Evolutionary conservation across 2,329 filamentous ascomycete species (phyloP), one percentile per base, ranked within the genome.

Genomic region (Teratosphaeria nubilosa): DNA sequence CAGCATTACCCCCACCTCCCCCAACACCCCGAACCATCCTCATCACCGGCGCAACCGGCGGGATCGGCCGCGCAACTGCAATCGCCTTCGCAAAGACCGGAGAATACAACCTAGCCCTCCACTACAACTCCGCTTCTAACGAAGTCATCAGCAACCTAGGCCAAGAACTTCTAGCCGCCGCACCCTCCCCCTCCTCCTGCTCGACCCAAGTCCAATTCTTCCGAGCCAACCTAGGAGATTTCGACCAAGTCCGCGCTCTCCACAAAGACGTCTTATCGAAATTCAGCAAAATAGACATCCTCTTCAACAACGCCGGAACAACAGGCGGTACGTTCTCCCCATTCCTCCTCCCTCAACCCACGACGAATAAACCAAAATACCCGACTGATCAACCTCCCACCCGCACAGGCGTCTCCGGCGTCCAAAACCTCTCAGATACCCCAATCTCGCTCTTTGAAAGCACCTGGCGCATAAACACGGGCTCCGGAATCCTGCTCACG

Each of bases 61-160:
- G 75, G 20, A 78, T 78, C 24, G 76, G 76, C 5, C 68, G 67
- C 55, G 74, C 76, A 2, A 77, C 76, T 24, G 71, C 70, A 52
- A 67, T 70, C 0, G 64, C 71, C 11, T 69, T 79, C 5, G 75
- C 76, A 1, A 65, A 63, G 25, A 68, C 73, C 20, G 75, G 75
- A 22, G 41, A 59, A 45, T 77, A 74, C 62, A 69, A 72, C 41
- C 70, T 79, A 14, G 75, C 75, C 3, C 66, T 77, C 0, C 76
- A 79, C 63, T 78, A 75, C 68, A 67, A 76, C 61, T 63, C 66
- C 57, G 69, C 72, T 52, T 64, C n/a, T 6, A 48, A 22, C 41
- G 41, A 48, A 20, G 41, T 48, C 4, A 5, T 24, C 5, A 22
- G 5, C n/a, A 16, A 22, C 16, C 16, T 48, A 22, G n/a, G 22